These are phyloP conservation scores for Silene noctiflora DNA, from an alignment of 179 eudicot genomes.

Conservation along the genomic window DNA sequence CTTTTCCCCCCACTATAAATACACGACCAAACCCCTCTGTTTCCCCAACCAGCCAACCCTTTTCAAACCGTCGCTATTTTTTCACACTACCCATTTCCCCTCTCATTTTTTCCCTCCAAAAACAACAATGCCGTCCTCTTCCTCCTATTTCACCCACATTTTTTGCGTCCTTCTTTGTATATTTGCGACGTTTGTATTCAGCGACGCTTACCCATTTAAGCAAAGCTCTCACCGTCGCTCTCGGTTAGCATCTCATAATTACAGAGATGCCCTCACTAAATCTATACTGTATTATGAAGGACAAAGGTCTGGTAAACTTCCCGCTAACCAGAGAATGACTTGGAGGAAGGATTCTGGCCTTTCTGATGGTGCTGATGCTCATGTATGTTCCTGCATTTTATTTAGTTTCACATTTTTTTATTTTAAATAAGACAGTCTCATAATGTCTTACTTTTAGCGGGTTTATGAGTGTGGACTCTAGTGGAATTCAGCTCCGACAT, in stretches of 20 bases:
- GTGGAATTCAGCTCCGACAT: no score
- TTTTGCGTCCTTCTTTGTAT: conserved; percentile 23
- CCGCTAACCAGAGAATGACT: conserved; percentile 68
- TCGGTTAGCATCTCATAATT: conserved; percentile 59
- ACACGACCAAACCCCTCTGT: conserved; percentile 13
- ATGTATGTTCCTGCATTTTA: conserved; percentile 34
- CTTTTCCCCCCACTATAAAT: conserved; percentile 25
- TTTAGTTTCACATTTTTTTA: neutral
- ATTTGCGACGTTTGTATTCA: conserved; percentile 12
- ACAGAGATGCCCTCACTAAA: conserved; percentile 86
- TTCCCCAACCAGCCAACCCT: neutral
- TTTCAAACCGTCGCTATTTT: no score
- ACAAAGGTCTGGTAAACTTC: conserved; percentile 90
- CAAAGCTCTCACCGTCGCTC: conserved; percentile 28
- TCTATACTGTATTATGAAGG: conserved; percentile 85
- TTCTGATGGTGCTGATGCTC: conserved; percentile 68
- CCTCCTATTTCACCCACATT: conserved; percentile 9
- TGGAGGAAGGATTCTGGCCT: conserved; percentile 95
- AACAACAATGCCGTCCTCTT: conserved; percentile 19
- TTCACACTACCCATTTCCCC: no score
- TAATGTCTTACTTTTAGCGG: no score
- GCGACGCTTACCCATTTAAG: conserved; percentile 38
- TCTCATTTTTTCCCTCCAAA: conserved; percentile 15
- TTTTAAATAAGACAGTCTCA: no score
- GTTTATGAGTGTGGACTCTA: no score